These are phyloP conservation scores for Boletus holoroseus DNA, from an alignment of 1,284 basidiomycete species.

Conservation along the genomic window DNA sequence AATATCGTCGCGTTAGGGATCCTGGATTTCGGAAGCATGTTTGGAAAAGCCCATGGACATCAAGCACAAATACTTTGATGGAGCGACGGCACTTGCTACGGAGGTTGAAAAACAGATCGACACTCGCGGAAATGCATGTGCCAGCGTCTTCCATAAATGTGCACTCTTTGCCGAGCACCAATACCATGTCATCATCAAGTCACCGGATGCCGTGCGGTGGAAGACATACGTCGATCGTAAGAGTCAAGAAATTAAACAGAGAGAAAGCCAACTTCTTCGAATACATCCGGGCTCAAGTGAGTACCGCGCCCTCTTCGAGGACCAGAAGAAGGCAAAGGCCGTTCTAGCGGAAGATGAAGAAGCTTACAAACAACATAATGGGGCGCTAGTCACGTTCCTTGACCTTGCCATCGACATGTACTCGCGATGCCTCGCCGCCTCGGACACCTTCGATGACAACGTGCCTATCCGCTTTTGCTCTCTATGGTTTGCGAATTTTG, in stretches of 20 bases:
- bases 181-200: slow-evolving; percentile 64
- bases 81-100: slow-evolving; percentile 48
- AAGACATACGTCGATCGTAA: slow-evolving; percentile 74
- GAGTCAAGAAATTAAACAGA: slow-evolving; percentile 53
- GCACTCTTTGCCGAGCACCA: slow-evolving; percentile 88
- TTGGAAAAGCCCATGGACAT: slow-evolving; percentile 80
- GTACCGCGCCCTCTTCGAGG: slow-evolving; percentile 24
- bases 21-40: slow-evolving; percentile 86
- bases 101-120: slow-evolving; percentile 20
- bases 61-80: slow-evolving; percentile 62
- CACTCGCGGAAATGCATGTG: slow-evolving; percentile 36
- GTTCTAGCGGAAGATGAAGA: slow-evolving; percentile 55
- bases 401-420: slow-evolving; percentile 79
- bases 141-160: slow-evolving; percentile 75
- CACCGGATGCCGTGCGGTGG: slow-evolving; percentile 68
- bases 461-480: slow-evolving; percentile 80
- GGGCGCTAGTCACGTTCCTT: slow-evolving; percentile 62
- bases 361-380: slow-evolving; percentile 55
- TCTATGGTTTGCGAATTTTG: slow-evolving; percentile 87
- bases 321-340: slow-evolving; percentile 37
- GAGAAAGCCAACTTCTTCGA: slow-evolving; percentile 40
- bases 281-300: slow-evolving; percentile 28
- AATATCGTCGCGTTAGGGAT: slow-evolving; percentile 51
- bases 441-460: slow-evolving; percentile 73
- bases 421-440: slow-evolving; percentile 62